Percentiles rank a stretch among this genome's conserved stretches.
phyloP scores from a whole-genome alignment of 768 basidiomycete genomes.

The Agaricus subrufescens region DNA sequence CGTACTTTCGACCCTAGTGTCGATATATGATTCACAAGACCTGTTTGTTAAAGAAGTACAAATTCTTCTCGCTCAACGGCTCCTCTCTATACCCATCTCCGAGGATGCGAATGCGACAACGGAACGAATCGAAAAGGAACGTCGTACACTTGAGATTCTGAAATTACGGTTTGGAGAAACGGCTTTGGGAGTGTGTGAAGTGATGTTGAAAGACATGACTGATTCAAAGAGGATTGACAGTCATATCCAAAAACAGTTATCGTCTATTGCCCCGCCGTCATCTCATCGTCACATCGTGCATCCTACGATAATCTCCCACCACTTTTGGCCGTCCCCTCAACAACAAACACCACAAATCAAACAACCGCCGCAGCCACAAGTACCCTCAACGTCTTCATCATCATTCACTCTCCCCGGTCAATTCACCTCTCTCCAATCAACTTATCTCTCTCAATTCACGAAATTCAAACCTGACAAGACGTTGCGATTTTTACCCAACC shows the following conservation, averaged over 20 bases:
- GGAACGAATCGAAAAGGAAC: slow-evolving; percentile 38
- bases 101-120: not conserved
- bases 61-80: slow-evolving; percentile 80
- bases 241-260: slow-evolving; percentile 72
- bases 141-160: slow-evolving; percentile 88
- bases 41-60: slow-evolving; percentile 96
- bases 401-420: not conserved
- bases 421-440: slow-evolving; percentile 56
- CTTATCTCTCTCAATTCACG: slow-evolving; percentile 74
- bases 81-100: slow-evolving; percentile 57
- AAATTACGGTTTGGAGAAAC: slow-evolving; percentile 95
- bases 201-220: slow-evolving; percentile 97
- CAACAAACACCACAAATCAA: slow-evolving; percentile 15
- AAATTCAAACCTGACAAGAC: slow-evolving; percentile 90
- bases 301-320: slow-evolving; percentile 86
- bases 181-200: slow-evolving; percentile 91
- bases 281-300: slow-evolving; percentile 48
- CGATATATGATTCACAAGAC: slow-evolving; percentile 96
- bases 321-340: slow-evolving; percentile 93
- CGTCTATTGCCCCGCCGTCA: not conserved
- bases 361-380: no score
- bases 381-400: not conserved
- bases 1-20: slow-evolving; percentile 92
- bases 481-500: slow-evolving; percentile 83
- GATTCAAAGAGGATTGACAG: slow-evolving; percentile 88